A percentile compares a stretch with the other conserved stretches of the same genome.
phyloP scores from a whole-genome alignment of 2,329 filamentous ascomycete genomes.

The Aspergillus hortae region DNA sequence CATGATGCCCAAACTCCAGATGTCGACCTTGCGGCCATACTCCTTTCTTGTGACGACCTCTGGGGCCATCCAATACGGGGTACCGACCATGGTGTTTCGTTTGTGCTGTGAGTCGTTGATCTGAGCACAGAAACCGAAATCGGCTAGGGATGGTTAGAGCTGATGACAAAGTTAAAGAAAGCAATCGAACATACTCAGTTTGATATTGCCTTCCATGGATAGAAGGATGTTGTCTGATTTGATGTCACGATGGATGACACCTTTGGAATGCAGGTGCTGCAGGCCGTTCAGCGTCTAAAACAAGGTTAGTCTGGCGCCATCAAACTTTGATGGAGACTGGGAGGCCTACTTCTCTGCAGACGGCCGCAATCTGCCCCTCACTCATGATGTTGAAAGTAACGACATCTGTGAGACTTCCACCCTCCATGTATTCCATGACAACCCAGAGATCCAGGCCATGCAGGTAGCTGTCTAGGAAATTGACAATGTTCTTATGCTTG shows the following conservation, averaged over 20 bases:
- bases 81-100: slow-evolving; percentile 97
- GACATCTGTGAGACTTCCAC: slow-evolving; percentile 93
- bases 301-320: slow-evolving; percentile 16
- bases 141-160: slow-evolving; percentile 56
- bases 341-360: slow-evolving; percentile 73
- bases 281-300: slow-evolving; percentile 74
- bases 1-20: slow-evolving; percentile 99
- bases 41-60: slow-evolving; percentile 97
- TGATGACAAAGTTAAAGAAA: background rate
- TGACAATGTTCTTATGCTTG: slow-evolving; percentile 97
- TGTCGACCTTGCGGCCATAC: slow-evolving; percentile 97
- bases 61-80: slow-evolving; percentile 99
- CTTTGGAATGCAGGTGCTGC: slow-evolving; percentile 94
- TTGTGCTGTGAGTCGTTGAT: slow-evolving; percentile 97
- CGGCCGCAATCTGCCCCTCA: slow-evolving; percentile 92
- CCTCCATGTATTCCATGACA: slow-evolving; percentile 99
- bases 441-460: slow-evolving; percentile 92
- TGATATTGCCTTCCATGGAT: slow-evolving; percentile 92
- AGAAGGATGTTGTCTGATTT: slow-evolving; percentile 98
- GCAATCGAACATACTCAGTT: slow-evolving; percentile 69
- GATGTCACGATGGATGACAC: slow-evolving; percentile 97
- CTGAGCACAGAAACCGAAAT: slow-evolving; percentile 98
- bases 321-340: background rate
- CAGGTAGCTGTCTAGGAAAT: slow-evolving; percentile 97
- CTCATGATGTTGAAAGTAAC: slow-evolving; percentile 99